Conservation (phyloP, 164 flowering plant genomes). For the Piper longum region DNA sequence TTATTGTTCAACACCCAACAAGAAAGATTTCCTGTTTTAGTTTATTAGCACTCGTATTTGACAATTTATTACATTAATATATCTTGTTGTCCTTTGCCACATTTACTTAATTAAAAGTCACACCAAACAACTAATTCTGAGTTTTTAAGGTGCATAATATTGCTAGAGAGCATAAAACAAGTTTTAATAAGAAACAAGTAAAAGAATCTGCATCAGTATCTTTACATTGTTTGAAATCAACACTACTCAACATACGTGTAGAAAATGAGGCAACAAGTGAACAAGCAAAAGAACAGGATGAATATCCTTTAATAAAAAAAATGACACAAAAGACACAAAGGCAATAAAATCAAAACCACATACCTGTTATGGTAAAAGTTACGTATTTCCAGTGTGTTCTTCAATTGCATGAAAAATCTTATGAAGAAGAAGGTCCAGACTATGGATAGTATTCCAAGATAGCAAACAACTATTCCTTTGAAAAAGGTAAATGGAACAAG, state of each 20-base stretch:
- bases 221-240: not conserved
- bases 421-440: conserved; percentile 87
- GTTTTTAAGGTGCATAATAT: not conserved
- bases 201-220: not conserved
- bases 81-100: too few relatives aligned
- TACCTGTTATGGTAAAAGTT: conserved; percentile 76
- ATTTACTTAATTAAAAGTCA: not conserved
- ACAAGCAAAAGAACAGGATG: not conserved
- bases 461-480: conserved; percentile 68
- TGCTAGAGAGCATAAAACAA: not conserved
- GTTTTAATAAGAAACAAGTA: not conserved
- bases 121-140: not conserved
- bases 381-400: conserved; percentile 62
- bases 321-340: not conserved
- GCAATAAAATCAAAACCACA: not conserved
- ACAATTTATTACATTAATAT: too few relatives aligned
- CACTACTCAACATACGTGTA: not conserved
- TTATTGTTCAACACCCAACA: too few relatives aligned
- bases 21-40: too few relatives aligned
- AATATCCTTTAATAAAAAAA: too few relatives aligned
- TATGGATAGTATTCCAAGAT: conserved; percentile 71
- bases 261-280: not conserved
- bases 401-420: conserved; percentile 78
- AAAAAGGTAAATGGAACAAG: conserved; percentile 68
- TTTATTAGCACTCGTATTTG: too few relatives aligned